Evolutionary conservation across 495 filamentous ascomycete genomes (phyloP).

Genomic region (Pyrenula massariospora): DNA sequence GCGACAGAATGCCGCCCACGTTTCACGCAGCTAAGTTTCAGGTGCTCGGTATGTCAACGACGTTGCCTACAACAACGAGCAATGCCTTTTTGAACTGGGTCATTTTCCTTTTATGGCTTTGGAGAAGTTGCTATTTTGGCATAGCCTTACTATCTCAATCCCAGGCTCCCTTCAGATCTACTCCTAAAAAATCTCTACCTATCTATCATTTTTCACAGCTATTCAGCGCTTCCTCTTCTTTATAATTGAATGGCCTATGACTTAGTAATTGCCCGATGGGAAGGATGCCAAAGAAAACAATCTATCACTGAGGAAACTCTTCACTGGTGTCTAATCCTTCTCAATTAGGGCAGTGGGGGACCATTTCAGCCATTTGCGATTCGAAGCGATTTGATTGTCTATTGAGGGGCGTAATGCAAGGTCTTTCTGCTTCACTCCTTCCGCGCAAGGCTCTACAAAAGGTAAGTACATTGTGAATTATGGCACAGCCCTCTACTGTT

Average conservation of each 20-base stretch:
- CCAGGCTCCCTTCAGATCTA: background rate
- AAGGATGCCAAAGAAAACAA: background rate
- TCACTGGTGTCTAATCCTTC: background rate
- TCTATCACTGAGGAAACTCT: background rate
- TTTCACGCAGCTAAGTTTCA: background rate
- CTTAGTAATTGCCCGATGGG: background rate
- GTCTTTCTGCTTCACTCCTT: background rate
- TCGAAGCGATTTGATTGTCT: background rate
- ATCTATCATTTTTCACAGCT: background rate
- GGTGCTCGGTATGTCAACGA: background rate
- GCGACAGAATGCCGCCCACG: background rate
- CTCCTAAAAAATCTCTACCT: too few relatives aligned
- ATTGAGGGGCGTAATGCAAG: background rate
- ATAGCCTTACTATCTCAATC: background rate
- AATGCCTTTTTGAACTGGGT: background rate
- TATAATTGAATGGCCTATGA: background rate
- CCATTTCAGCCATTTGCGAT: background rate
- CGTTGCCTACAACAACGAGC: background rate
- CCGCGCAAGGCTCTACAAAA: background rate
- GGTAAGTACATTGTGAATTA: background rate
- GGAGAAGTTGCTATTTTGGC: background rate
- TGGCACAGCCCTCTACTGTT: background rate
- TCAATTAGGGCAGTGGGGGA: background rate
- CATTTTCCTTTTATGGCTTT: background rate
- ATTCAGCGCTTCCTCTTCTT: background rate